phyloP scores from a whole-genome alignment of 1,139 yeast genomes.

The Debaryomyces singareniensis region DNA sequence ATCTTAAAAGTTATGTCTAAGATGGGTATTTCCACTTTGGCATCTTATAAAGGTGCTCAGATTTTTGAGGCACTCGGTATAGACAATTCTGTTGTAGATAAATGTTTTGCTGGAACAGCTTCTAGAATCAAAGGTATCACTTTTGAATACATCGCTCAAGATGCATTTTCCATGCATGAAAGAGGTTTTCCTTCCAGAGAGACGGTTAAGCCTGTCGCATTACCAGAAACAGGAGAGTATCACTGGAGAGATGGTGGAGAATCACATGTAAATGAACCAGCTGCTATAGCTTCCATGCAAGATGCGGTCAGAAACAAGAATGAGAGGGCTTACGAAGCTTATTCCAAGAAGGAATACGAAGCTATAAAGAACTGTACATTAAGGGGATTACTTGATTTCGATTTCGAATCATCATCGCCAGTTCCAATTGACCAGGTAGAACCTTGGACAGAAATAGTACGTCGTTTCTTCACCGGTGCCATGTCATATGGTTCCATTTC shows the following conservation, averaged over 20 bases:
- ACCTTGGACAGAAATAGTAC: constrained; percentile 98
- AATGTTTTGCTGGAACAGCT: constrained; percentile 96
- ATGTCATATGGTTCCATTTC: constrained; percentile 99
- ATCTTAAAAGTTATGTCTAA: constrained; percentile 95
- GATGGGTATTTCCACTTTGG: constrained; percentile 98
- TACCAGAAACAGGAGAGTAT: constrained; percentile 95
- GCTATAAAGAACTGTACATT: constrained; percentile 90
- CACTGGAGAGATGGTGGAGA: constrained; percentile 99
- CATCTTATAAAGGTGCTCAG: constrained; percentile 97
- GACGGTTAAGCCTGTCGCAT: constrained; percentile 62
- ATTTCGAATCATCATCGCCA: constrained; percentile 59
- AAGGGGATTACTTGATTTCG: constrained; percentile 90
- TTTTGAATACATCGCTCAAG: constrained; percentile 93
- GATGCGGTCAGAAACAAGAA: constrained; percentile 97
- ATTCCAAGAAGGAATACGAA: constrained; percentile 83
- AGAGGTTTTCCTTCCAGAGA: constrained; percentile 81
- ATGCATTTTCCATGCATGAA: constrained; percentile 89
- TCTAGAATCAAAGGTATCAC: constrained; percentile 95
- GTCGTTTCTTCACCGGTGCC: constrained; percentile 97
- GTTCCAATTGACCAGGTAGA: constrained; percentile 97
- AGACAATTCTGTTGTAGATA: constrained; percentile 90
- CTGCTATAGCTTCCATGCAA: constrained; percentile 90
- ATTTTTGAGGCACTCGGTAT: constrained; percentile 95
- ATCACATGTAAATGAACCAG: constrained; percentile 89
- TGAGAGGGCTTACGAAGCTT: constrained; percentile 85